phyloP scores from a whole-genome alignment of 805 yeast genomes.

The Kuraishia floccosa region DNA sequence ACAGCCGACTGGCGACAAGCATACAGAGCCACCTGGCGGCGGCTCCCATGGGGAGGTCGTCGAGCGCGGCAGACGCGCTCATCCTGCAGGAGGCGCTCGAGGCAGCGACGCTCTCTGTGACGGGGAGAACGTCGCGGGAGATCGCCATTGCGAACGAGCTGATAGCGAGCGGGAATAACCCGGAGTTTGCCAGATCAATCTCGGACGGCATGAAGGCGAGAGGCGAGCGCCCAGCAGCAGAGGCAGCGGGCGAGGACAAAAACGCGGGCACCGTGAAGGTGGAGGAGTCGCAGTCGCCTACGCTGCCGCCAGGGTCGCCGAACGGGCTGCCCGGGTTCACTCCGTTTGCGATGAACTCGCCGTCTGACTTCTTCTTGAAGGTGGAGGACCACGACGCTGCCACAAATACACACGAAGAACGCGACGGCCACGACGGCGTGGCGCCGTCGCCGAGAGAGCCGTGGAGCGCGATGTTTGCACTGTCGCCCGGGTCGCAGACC shows the following conservation, averaged over 20 bases:
- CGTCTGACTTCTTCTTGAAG: constrained; percentile 1
- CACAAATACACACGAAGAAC: too few species aligned
- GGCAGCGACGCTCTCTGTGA: constrained; percentile 42
- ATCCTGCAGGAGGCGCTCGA: constrained; percentile 35
- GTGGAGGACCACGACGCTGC: too few species aligned
- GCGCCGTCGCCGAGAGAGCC: not conserved
- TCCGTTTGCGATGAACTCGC: not conserved
- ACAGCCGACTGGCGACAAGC: too few species aligned
- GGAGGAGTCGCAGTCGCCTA: constrained; percentile 4
- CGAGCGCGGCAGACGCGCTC: not conserved
- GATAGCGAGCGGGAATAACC: constrained; percentile 39
- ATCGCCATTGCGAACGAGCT: constrained; percentile 38
- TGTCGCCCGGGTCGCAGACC: constrained; percentile 8
- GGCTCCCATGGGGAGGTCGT: constrained; percentile 1
- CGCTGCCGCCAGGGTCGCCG: not conserved
- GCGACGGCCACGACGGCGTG: not conserved
- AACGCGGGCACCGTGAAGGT: not conserved
- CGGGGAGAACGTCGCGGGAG: constrained; percentile 41
- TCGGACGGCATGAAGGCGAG: constrained; percentile 6
- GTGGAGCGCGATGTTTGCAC: not conserved
- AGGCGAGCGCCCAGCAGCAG: not conserved
- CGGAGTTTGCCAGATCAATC: constrained; percentile 21
- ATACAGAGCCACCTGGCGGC: constrained; percentile 1
- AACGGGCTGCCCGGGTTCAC: not conserved
- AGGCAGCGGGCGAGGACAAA: not conserved